These are phyloP conservation scores for Kalmusia sp. DNA, from an alignment of 2,329 filamentous ascomycete species.

Conservation along the genomic window DNA sequence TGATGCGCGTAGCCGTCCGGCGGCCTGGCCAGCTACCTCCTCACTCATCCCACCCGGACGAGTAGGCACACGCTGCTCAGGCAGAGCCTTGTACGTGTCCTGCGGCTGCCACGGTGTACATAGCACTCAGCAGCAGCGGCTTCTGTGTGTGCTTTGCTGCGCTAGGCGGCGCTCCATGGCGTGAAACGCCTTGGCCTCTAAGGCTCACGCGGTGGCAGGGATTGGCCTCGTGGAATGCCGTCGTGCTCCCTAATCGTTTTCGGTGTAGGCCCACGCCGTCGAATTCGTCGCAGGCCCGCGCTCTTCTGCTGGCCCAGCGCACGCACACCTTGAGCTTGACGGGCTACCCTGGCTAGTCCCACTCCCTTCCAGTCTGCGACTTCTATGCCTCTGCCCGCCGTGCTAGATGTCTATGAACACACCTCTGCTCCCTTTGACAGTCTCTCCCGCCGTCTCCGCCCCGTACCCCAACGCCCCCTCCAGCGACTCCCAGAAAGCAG, in stretches of 20 bases:
- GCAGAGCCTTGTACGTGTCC: no score
- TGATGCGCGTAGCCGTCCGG: not conserved
- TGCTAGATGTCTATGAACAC: conserved; percentile 44
- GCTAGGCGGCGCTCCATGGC: not conserved
- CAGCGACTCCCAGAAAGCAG: conserved; percentile 12
- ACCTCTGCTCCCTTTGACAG: conserved; percentile 36
- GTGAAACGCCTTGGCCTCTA: conserved; percentile 6
- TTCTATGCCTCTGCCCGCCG: conserved; percentile 40
- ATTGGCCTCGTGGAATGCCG: conserved; percentile 9
- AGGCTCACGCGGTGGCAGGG: conserved; percentile 4
- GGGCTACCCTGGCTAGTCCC: conserved; percentile 43
- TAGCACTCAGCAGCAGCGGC: no score
- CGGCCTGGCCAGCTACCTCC: not conserved
- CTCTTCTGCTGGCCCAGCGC: conserved; percentile 6
- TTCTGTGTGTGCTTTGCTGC: no score
- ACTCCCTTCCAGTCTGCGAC: conserved; percentile 39
- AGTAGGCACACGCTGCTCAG: no score
- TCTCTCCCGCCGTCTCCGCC: conserved; percentile 26
- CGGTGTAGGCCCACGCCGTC: not conserved
- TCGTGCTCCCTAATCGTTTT: conserved; percentile 1
- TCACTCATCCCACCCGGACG: no score
- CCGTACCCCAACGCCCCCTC: conserved; percentile 15
- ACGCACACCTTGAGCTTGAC: conserved; percentile 19
- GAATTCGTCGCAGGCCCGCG: conserved; percentile 4
- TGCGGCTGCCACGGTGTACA: no score